Evolutionary conservation across 2,329 filamentous ascomycete species (phyloP).

Genomic region (Curvularia lunata): DNA sequence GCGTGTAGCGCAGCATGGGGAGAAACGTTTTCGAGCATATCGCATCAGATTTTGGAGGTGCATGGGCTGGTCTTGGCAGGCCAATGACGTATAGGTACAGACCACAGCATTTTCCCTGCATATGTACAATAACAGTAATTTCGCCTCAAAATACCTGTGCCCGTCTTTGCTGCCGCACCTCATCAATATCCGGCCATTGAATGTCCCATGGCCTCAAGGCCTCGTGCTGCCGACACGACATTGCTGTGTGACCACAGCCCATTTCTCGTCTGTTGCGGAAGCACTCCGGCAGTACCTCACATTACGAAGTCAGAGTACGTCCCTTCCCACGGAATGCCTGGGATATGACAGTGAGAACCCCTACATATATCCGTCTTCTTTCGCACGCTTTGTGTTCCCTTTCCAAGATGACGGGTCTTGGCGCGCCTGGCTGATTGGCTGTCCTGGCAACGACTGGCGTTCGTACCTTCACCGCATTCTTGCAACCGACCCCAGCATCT

Average conservation of each 20-base stretch:
- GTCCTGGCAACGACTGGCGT: slow-evolving; percentile 15
- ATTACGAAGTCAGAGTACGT: not conserved
- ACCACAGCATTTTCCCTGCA: not conserved
- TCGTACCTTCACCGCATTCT: slow-evolving; percentile 19
- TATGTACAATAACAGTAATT: not conserved
- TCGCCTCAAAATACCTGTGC: not conserved
- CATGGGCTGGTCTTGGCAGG: slow-evolving; percentile 13
- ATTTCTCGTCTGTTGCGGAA: not conserved
- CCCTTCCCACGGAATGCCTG: not conserved
- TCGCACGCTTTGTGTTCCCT: not conserved
- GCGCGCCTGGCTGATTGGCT: slow-evolving; percentile 18
- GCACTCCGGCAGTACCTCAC: slow-evolving; percentile 2
- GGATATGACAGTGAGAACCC: not conserved
- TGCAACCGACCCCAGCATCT: slow-evolving; percentile 1
- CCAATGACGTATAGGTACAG: slow-evolving; percentile 9
- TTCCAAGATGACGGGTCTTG: slow-evolving; percentile 13
- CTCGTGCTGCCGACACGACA: not conserved
- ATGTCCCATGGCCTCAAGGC: not conserved
- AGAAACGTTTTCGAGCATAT: slow-evolving; percentile 2
- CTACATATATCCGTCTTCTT: not conserved
- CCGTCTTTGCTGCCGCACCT: not conserved
- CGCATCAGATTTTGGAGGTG: not conserved
- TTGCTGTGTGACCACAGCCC: not conserved
- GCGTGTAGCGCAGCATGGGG: slow-evolving; percentile 29
- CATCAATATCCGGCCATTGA: not conserved